A percentile compares a stretch with the other conserved stretches of the same genome.
Evolutionary conservation across 176 grass and related monocot species (phyloP).

Genomic region (Miscanthus lutarioriparius): DNA sequence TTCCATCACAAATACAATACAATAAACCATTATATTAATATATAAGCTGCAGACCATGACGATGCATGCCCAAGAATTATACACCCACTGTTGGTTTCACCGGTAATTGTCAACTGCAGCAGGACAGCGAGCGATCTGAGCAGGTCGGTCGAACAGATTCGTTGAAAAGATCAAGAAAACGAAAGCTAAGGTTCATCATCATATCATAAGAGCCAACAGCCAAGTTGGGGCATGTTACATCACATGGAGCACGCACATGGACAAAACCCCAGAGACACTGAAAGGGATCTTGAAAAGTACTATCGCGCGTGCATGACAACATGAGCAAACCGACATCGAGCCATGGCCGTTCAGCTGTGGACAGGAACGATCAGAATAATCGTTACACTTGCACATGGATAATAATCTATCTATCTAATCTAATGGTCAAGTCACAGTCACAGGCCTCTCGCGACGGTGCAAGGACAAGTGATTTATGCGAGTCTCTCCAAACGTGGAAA

Average conservation of each 20-base stretch:
- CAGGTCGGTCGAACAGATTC: constrained; percentile 2
- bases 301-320: constrained; percentile 7
- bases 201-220: background rate
- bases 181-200: constrained; percentile 1
- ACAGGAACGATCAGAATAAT: constrained; percentile 13
- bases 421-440: background rate
- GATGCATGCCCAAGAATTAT: constrained; percentile 6
- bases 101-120: constrained; percentile 12
- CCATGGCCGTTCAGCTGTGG: background rate
- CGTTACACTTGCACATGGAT: constrained; percentile 1
- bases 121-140: background rate
- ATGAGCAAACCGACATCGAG: constrained; percentile 29
- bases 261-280: background rate
- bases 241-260: constrained; percentile 45
- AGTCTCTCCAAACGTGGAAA: background rate
- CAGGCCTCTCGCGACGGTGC: background rate
- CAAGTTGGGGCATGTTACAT: constrained; percentile 39
- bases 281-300: constrained; percentile 31
- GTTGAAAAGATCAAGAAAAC: constrained; percentile 23
- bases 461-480: background rate
- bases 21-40: background rate
- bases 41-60: background rate
- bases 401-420: background rate
- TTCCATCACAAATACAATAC: background rate
- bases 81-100: constrained; percentile 22